phyloP scores from a whole-genome alignment of 495 filamentous ascomycete species.

The Neurospora pannonica region DNA sequence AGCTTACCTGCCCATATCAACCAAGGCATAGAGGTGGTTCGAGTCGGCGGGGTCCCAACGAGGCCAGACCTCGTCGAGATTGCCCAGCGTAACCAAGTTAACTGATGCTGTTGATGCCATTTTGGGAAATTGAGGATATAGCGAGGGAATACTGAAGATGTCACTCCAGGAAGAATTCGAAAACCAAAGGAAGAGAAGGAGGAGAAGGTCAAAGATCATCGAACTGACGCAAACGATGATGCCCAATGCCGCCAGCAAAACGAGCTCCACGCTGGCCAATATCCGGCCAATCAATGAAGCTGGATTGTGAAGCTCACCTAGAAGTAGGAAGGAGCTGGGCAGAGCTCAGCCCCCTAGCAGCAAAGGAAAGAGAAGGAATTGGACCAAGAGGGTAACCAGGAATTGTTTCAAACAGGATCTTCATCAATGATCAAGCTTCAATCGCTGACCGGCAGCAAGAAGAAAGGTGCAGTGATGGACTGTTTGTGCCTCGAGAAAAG shows the following conservation, averaged over 20 bases:
- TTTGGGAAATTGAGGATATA: neutral
- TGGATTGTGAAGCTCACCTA: neutral
- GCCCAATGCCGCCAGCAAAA: neutral
- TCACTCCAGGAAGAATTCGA: neutral
- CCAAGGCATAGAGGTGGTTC: slow-evolving; percentile 47
- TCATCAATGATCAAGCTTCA: neutral
- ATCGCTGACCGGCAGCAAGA: neutral
- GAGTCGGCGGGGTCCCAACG: slow-evolving; percentile 29
- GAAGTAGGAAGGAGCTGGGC: neutral
- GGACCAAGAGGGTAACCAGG: neutral
- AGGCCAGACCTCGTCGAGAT: slow-evolving; percentile 39
- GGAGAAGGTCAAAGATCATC: neutral
- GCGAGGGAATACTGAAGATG: neutral
- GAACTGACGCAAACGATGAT: neutral
- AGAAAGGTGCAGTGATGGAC: neutral
- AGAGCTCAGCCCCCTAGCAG: neutral
- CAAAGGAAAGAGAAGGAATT: neutral
- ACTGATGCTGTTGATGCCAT: slow-evolving; percentile 18
- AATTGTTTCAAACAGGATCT: neutral
- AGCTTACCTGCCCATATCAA: slow-evolving; percentile 67
- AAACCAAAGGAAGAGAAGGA: neutral
- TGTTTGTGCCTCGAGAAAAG: neutral
- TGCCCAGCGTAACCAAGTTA: slow-evolving; percentile 41
- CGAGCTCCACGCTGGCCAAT: neutral
- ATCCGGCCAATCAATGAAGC: neutral